Percentiles rank a stretch among this genome's conserved stretches.
Evolutionary conservation across 306 rosid species (phyloP).

Genomic region (Vigna hirtella): DNA sequence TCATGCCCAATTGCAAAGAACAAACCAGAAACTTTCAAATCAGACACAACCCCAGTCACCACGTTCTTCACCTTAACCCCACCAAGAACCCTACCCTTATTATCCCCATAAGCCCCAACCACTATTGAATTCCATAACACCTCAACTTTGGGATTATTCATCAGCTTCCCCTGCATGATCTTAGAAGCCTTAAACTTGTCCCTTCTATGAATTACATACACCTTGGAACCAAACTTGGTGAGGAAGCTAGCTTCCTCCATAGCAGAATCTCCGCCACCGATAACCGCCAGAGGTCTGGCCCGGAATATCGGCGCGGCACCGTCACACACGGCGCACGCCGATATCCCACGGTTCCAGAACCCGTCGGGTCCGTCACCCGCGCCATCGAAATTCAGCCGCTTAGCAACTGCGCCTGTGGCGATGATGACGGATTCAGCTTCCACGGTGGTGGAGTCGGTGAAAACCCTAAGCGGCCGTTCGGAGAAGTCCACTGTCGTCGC

Average conservation of each 20-base stretch:
- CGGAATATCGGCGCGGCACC: conserved; percentile 90
- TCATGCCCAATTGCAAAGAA: conserved; percentile 94
- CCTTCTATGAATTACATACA: conserved; percentile 75
- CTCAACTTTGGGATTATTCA: conserved; percentile 71
- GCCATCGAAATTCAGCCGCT: conserved; percentile 66
- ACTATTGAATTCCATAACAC: conserved; percentile 81
- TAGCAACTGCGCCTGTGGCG: conserved; percentile 86
- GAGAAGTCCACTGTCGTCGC: conserved; percentile 75
- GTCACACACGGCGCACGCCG: conserved; percentile 87
- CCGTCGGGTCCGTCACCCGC: conserved; percentile 61
- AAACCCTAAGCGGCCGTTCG: conserved; percentile 60
- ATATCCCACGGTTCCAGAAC: conserved; percentile 89
- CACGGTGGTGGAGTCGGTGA: conserved; percentile 58
- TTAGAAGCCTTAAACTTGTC: conserved; percentile 77
- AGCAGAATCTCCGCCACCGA: conserved; percentile 92
- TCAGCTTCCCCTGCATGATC: conserved; percentile 73
- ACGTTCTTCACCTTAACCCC: conserved; percentile 79
- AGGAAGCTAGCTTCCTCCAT: conserved; percentile 93
- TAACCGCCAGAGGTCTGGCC: conserved; percentile 64
- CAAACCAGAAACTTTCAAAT: conserved; percentile 79
- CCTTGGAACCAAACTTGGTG: conserved; percentile 80
- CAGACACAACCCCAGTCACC: conserved; percentile 60
- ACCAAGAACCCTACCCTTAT: conserved; percentile 54
- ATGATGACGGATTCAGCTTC: conserved; percentile 65
- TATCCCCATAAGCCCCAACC: conserved; percentile 64